Evolutionary conservation across 164 flowering plant genomes (phyloP).

Genomic region (Stephania yunnanensis): DNA sequence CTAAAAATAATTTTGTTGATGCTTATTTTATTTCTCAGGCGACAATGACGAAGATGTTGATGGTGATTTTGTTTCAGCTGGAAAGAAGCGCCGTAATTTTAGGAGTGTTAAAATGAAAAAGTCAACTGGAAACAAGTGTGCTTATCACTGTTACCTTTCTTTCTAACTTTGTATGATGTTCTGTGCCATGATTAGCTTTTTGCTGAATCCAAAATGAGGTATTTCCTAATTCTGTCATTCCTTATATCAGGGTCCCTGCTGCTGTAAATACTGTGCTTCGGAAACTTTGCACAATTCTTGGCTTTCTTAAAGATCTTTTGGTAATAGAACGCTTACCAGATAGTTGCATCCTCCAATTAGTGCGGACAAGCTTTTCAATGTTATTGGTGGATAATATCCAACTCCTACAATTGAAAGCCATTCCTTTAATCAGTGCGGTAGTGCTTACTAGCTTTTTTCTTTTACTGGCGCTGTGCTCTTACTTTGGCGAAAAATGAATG

Average conservation of each 20-base stretch:
- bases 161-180: conserved; percentile 17
- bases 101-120: conserved; percentile 60
- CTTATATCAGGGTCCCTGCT: conserved; percentile 55
- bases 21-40: conserved; percentile 29
- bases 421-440: conserved; percentile 82
- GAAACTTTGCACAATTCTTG: conserved; percentile 86
- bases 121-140: conserved; percentile 65
- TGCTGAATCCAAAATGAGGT: conserved; percentile 9
- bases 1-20: not conserved
- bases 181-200: conserved; percentile 12
- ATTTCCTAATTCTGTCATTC: conserved; percentile 18
- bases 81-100: conserved; percentile 54
- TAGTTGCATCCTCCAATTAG: conserved; percentile 82
- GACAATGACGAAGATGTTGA: conserved; percentile 74
- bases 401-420: conserved; percentile 84
- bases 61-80: conserved; percentile 54
- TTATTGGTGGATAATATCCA: conserved; percentile 90
- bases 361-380: conserved; percentile 74
- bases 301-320: conserved; percentile 68
- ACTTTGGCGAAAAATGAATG: not conserved
- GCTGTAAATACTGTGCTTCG: conserved; percentile 62
- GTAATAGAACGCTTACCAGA: conserved; percentile 77
- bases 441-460: conserved; percentile 1
- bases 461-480: not conserved
- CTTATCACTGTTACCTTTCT: conserved; percentile 23